These are phyloP conservation scores for Sporothrix brunneoviolacea DNA, from an alignment of 2,329 filamentous ascomycete genomes.

Conservation along the genomic window DNA sequence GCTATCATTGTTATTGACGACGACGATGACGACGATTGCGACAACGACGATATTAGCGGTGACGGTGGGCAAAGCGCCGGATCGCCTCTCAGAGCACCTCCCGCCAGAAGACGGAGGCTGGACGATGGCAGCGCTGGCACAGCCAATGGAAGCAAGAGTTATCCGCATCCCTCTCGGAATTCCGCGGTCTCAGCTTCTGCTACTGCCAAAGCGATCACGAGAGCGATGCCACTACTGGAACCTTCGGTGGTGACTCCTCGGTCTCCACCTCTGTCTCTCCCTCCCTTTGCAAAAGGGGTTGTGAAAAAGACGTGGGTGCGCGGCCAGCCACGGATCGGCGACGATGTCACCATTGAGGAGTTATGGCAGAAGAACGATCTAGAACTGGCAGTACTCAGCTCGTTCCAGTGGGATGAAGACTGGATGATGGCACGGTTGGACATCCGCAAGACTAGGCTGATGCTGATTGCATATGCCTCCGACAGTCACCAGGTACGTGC, in stretches of 20 bases:
- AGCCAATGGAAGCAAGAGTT: background rate
- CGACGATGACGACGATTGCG: background rate
- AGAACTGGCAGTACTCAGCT: constrained; percentile 72
- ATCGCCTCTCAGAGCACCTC: too few relatives aligned
- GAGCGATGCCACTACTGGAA: too few relatives aligned
- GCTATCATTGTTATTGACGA: constrained; percentile 10
- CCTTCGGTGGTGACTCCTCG: background rate
- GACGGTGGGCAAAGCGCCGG: too few relatives aligned
- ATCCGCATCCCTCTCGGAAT: too few relatives aligned
- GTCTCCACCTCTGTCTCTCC: too few relatives aligned
- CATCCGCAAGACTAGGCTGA: constrained; percentile 50
- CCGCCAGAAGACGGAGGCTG: background rate
- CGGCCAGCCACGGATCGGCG: constrained; percentile 51
- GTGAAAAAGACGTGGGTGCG: constrained; percentile 78
- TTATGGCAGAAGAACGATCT: constrained; percentile 68
- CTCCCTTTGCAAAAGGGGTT: constrained; percentile 50
- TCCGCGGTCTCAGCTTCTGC: too few relatives aligned
- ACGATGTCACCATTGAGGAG: constrained; percentile 85
- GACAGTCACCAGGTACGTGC: constrained; percentile 44
- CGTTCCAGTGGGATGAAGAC: constrained; percentile 77
- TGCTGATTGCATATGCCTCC: constrained; percentile 51
- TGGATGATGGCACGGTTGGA: constrained; percentile 73
- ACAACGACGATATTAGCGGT: background rate
- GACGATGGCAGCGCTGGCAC: background rate
- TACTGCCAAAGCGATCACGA: too few relatives aligned